phyloP scores from a whole-genome alignment of 2,329 filamentous ascomycete genomes.

The Pseudogymnoascus sp. region DNA sequence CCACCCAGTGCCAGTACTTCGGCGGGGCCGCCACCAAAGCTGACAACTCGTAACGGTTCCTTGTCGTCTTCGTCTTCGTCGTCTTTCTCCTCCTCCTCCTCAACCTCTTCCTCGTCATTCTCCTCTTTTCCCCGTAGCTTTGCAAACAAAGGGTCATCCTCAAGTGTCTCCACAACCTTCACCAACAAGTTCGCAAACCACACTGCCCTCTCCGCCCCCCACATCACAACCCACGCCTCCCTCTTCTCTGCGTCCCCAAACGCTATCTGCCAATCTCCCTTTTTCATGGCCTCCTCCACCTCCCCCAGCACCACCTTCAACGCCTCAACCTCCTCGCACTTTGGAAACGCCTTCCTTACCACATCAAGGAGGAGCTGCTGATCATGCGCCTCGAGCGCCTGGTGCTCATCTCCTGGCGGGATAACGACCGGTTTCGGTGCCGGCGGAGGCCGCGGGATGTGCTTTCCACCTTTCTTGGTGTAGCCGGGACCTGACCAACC shows the following conservation, averaged over 20 bases:
- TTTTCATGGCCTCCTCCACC: constrained; percentile 77
- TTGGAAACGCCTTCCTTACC: constrained; percentile 57
- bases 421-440: neutral
- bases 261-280: constrained; percentile 71
- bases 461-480: neutral
- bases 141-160: neutral
- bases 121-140: neutral
- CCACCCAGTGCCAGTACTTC: constrained; percentile 55
- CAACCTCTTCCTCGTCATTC: constrained; percentile 3
- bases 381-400: constrained; percentile 38
- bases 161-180: constrained; percentile 19
- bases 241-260: constrained; percentile 66
- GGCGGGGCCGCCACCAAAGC: constrained; percentile 42
- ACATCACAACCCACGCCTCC: constrained; percentile 76
- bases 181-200: constrained; percentile 57
- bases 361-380: constrained; percentile 66
- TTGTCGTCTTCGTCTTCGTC: constrained; percentile 9
- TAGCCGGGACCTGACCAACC: neutral
- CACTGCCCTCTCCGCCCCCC: constrained; percentile 71
- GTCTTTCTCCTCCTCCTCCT: neutral
- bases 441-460: neutral
- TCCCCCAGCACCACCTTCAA: constrained; percentile 58
- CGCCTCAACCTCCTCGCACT: constrained; percentile 37
- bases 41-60: constrained; percentile 15
- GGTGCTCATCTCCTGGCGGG: neutral